Evolutionary conservation across 2,329 filamentous ascomycete species (phyloP).

Genomic region (Raffaelea arxii): DNA sequence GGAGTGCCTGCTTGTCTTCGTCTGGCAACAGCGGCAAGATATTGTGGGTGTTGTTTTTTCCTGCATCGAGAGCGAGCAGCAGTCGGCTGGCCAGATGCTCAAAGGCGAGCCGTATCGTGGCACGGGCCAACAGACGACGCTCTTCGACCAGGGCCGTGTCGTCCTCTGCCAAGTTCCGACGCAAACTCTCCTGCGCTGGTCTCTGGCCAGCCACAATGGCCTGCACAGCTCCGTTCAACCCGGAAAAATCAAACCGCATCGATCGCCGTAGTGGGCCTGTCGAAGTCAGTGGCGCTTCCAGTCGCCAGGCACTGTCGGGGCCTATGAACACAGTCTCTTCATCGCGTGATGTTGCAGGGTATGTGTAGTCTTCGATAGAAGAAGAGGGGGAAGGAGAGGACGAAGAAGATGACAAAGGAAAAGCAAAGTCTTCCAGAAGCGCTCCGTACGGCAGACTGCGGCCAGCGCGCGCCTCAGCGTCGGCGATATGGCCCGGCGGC

Average conservation of each 20-base stretch:
- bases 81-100: constrained; percentile 76
- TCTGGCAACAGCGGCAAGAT: background rate
- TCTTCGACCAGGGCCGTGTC: constrained; percentile 34
- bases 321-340: constrained; percentile 42
- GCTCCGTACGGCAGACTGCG: constrained; percentile 68
- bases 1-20: constrained; percentile 7
- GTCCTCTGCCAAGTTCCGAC: background rate
- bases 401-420: constrained; percentile 33
- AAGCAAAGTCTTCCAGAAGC: constrained; percentile 70
- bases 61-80: constrained; percentile 49
- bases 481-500: constrained; percentile 46
- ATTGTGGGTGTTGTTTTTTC: background rate
- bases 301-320: constrained; percentile 45
- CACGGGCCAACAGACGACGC: constrained; percentile 58
- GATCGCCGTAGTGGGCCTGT: constrained; percentile 32
- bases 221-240: constrained; percentile 48
- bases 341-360: constrained; percentile 41
- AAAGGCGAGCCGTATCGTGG: constrained; percentile 72
- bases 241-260: constrained; percentile 66
- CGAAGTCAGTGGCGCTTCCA: constrained; percentile 54
- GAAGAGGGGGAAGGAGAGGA: no score
- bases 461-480: constrained; percentile 23
- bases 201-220: background rate
- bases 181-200: background rate
- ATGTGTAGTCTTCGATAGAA: constrained; percentile 39